A percentile compares a stretch with the other conserved stretches of the same genome.
phyloP scores from a whole-genome alignment of 2,329 filamentous ascomycete species.

The Arthrobotrys pseudoclavata region DNA sequence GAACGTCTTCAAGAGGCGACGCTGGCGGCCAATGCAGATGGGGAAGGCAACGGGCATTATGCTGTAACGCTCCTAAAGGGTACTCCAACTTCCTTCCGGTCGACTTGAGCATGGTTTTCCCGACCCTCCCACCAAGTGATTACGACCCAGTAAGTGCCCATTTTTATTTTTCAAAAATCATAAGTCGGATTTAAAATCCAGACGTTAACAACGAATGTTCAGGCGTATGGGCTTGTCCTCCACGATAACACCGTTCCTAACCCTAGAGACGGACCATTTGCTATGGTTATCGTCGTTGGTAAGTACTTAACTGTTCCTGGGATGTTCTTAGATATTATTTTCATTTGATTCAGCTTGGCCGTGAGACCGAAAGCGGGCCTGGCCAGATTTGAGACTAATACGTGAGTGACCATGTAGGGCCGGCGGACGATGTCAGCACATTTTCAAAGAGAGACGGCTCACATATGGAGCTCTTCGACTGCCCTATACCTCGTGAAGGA shows the following conservation, averaged over 20 bases:
- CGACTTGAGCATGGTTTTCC: conserved; percentile 66
- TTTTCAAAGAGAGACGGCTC: conserved; percentile 68
- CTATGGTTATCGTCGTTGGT: conserved; percentile 52
- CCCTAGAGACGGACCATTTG: conserved; percentile 39
- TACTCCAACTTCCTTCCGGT: conserved; percentile 66
- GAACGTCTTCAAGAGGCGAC: conserved; percentile 63
- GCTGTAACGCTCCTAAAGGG: conserved; percentile 64
- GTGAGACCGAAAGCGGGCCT: conserved; percentile 14
- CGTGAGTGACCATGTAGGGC: conserved; percentile 54
- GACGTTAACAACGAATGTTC: conserved; percentile 20
- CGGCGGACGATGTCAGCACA: conserved; percentile 65
- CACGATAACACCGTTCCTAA: conserved; percentile 43
- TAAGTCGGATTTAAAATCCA: conserved; percentile 13
- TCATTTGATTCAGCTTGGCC: conserved; percentile 9
- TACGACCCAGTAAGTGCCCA: conserved; percentile 37
- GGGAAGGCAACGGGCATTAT: conserved; percentile 64
- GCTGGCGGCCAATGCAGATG: conserved; percentile 62
- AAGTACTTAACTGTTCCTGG: conserved; percentile 29
- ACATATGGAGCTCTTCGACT: conserved; percentile 68
- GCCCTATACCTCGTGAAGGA: conserved; percentile 60
- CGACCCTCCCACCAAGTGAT: conserved; percentile 64
- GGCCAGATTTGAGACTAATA: conserved; percentile 35
- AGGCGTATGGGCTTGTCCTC: conserved; percentile 54
- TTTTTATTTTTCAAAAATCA: conserved; percentile 10
- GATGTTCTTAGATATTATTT: conserved; percentile 1